Conservation (phyloP, 106 monocot genomes). For the Posidonia australis region DNA sequence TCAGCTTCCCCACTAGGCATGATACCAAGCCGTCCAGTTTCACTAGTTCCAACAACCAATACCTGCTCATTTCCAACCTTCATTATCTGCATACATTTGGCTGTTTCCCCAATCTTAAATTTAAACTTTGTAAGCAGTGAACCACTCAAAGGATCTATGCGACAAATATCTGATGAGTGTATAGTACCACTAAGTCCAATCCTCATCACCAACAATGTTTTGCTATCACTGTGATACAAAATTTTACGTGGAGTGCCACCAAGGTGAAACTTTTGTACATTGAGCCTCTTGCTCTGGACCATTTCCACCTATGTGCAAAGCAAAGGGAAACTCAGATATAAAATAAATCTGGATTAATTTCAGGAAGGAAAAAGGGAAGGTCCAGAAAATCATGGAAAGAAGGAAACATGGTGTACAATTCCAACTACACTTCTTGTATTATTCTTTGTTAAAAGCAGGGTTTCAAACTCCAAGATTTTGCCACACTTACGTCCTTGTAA, state of each 20-base stretch:
- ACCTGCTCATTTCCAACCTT: slow-evolving; percentile 63
- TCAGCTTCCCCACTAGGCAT: slow-evolving; percentile 96
- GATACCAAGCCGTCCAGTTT: slow-evolving; percentile 35
- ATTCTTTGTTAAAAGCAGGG: neutral
- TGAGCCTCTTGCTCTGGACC: slow-evolving; percentile 65
- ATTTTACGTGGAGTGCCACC: slow-evolving; percentile 77
- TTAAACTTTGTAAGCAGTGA: slow-evolving; percentile 46
- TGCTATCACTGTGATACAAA: slow-evolving; percentile 73
- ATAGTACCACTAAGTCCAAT: slow-evolving; percentile 40
- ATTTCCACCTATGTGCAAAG: slow-evolving; percentile 60
- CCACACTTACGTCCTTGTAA: no score
- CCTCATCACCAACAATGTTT: slow-evolving; percentile 68
- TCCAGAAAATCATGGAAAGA: neutral
- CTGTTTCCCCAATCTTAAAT: slow-evolving; percentile 66
- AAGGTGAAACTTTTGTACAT: slow-evolving; percentile 64
- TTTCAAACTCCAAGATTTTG: neutral
- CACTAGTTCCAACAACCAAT: slow-evolving; percentile 84
- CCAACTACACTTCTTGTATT: neutral
- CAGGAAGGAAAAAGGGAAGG: neutral
- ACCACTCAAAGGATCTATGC: slow-evolving; percentile 72
- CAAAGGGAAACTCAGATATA: neutral
- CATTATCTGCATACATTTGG: slow-evolving; percentile 83
- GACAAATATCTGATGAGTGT: slow-evolving; percentile 68
- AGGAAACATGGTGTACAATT: neutral
- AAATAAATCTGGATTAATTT: neutral